phyloP scores from a whole-genome alignment of 169 alveolate genomes.

The Plasmodium ovale region DNA sequence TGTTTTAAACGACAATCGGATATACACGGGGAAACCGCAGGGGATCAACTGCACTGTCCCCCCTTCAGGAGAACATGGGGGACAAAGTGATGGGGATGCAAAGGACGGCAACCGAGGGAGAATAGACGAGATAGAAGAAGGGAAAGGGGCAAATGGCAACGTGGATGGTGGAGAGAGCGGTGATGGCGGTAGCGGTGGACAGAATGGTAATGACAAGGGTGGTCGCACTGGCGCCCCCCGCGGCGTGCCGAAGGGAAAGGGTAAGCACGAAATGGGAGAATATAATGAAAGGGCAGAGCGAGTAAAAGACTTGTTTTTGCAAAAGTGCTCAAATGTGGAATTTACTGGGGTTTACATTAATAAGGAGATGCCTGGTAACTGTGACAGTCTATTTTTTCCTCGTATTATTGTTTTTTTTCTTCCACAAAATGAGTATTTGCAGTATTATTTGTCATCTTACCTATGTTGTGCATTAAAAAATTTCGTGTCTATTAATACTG shows the following conservation, averaged over 20 bases:
- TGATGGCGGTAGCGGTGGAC: not conserved
- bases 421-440: constrained; percentile 60
- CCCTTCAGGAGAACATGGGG: not conserved
- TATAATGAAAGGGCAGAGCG: not conserved
- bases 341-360: constrained; percentile 24
- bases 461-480: constrained; percentile 49
- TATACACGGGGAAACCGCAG: not conserved
- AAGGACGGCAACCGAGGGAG: not conserved
- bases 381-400: constrained; percentile 28
- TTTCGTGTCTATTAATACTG: constrained; percentile 21
- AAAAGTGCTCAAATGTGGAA: constrained; percentile 35
- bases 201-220: too few relatives aligned
- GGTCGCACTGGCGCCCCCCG: too few relatives aligned
- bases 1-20: constrained; percentile 13
- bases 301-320: not conserved
- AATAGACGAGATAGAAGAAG: not conserved
- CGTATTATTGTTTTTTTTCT: constrained; percentile 44
- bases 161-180: not conserved
- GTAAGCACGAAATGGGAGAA: too few relatives aligned
- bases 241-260: too few relatives aligned
- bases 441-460: constrained; percentile 34
- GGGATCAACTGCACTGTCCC: not conserved
- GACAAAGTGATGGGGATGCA: not conserved
- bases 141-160: too few relatives aligned
- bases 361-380: constrained; percentile 28